Evolutionary conservation across 768 basidiomycete species (phyloP), one percentile per base, ranked within the genome.

Genomic region (Termitomyces sp.): DNA sequence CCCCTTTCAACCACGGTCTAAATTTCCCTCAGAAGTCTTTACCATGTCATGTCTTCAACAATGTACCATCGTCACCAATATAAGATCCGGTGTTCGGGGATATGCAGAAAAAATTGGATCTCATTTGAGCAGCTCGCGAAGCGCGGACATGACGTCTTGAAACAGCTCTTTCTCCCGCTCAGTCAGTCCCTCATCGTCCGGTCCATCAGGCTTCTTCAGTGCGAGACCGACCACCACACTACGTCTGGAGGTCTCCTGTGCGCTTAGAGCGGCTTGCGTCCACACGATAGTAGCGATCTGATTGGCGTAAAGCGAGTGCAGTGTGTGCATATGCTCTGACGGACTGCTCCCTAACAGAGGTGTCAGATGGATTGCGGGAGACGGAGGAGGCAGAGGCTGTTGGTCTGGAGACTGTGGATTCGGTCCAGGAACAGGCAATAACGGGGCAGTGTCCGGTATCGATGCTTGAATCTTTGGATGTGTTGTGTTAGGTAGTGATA

Each of bases 201-300:
- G 49, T 18, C 58, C 68, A 13, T 66, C 65, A 2, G 69, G 62
- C 45, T 70, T 81, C 39, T 68, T 72, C 58, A 95, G 66, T 3
- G 91, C 87, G 43, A 94, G 76, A 0, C 89, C 91, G 33, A 96
- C 81, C 0, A 95, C 73, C 7, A 95, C 81, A 36, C 79, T 81
- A 55, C 80, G 76, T 50, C 85, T 74, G 23, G 75, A 68, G 7
- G 67, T 68, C 16, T 77, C 76, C 38, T 78, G 54, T 23, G 70
- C 63, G 39, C 62, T 70, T 40, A 75, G 66, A n/a, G 70, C 65
- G 50, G 77, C 76, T 51, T 80, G 63, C 0, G 76, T 74, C 89
- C 94, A 97, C 6, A 94, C 68, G 27, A 95, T 76, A 0, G 92
- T 92, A 0, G 93, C 90, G 42, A 93, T 85, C 63, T 97, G 94